phyloP scores from a whole-genome alignment of 2,329 filamentous ascomycete species.

The Magnaporthiopsis incrustans region DNA sequence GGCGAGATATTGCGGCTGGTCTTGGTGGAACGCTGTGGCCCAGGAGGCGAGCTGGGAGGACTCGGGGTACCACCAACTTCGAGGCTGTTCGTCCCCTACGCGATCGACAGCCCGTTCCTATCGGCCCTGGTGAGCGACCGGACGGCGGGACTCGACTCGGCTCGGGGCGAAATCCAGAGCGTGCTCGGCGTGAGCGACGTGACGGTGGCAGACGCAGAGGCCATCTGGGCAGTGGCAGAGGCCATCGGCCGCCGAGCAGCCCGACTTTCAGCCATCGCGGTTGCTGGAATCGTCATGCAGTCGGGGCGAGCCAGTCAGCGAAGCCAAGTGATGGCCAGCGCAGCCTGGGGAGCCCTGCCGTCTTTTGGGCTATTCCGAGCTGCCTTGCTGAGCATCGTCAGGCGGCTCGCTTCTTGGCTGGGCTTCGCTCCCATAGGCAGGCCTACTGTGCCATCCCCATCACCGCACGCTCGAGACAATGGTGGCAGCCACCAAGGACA shows the following conservation, averaged over 20 bases:
- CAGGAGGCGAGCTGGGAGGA: not conserved
- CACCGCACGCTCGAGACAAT: not conserved
- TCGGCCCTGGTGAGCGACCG: conserved; percentile 6
- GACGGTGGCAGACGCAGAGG: conserved; percentile 55
- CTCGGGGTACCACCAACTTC: conserved; percentile 36
- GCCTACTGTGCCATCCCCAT: not conserved
- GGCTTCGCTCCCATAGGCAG: not conserved
- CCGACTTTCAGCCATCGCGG: conserved; percentile 78
- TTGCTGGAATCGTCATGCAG: conserved; percentile 74
- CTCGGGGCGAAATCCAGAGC: not conserved
- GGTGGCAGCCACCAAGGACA: not conserved
- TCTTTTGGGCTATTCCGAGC: not conserved
- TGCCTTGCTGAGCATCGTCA: not conserved
- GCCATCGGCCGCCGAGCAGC: conserved; percentile 85
- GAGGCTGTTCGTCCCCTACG: not conserved
- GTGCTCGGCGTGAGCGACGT: conserved; percentile 1
- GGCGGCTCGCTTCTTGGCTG: not conserved
- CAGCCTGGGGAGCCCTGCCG: not conserved
- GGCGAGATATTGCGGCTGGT: conserved; percentile 83
- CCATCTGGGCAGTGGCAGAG: conserved; percentile 71
- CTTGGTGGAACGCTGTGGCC: conserved; percentile 41
- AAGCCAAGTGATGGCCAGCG: too few relatives aligned
- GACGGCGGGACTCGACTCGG: not conserved
- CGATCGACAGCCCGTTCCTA: conserved; percentile 8
- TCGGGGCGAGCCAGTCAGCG: conserved; percentile 50